Conservation (phyloP, 2,329 filamentous ascomycete species). For the Cladosporium sp. region DNA sequence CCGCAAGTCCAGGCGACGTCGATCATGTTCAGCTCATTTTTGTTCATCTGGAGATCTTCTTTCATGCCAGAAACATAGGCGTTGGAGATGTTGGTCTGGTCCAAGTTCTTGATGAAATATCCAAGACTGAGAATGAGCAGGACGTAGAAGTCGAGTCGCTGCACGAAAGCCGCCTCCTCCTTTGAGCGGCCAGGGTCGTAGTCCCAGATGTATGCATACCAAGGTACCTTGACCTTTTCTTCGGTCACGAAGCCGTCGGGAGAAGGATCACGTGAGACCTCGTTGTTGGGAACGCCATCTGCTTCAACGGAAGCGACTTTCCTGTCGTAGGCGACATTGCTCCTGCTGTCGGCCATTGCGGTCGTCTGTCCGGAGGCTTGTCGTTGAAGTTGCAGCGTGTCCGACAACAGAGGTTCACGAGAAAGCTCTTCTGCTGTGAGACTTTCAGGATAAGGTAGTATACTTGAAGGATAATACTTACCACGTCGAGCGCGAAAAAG, state of each 20-base stretch:
- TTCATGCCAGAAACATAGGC: constrained; percentile 54
- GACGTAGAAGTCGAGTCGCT: constrained; percentile 31
- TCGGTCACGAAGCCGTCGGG: not conserved
- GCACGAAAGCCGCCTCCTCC: constrained; percentile 31
- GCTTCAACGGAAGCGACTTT: constrained; percentile 7
- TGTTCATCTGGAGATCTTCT: constrained; percentile 55
- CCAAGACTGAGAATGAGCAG: constrained; percentile 36
- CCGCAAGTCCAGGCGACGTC: constrained; percentile 62
- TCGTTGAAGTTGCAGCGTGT: not conserved
- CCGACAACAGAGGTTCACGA: not conserved
- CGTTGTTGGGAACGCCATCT: not conserved
- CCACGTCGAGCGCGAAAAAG: not conserved
- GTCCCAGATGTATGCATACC: constrained; percentile 36
- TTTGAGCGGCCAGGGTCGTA: constrained; percentile 33
- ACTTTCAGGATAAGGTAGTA: not conserved
- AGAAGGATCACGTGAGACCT: not conserved
- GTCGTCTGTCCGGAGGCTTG: not conserved
- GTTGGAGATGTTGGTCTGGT: constrained; percentile 43
- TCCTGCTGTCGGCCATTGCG: not conserved
- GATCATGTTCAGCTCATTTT: constrained; percentile 60
- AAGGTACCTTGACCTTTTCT: constrained; percentile 24
- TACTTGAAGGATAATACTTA: not conserved
- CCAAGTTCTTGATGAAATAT: constrained; percentile 55
- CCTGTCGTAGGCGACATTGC: not conserved
- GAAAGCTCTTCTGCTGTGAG: not conserved